A percentile compares a stretch with the other conserved stretches of the same genome.
These are phyloP conservation scores for Trichoderma sp. DNA, from an alignment of 2,329 filamentous ascomycete species.

Conservation along the genomic window DNA sequence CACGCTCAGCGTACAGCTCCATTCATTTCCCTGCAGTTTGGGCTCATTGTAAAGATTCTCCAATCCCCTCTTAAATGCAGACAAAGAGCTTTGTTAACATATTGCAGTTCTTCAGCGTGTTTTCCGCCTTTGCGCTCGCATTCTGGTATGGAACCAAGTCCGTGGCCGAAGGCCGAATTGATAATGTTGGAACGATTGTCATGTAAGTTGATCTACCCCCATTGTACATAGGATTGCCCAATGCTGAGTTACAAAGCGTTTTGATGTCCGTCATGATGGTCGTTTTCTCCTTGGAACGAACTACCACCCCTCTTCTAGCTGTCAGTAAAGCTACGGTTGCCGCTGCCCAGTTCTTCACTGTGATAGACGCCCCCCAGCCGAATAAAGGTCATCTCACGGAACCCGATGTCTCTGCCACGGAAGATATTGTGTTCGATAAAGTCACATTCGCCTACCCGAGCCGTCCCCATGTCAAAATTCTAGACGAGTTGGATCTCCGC, in stretches of 20 bases:
- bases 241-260: slow-evolving; percentile 34
- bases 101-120: slow-evolving; percentile 51
- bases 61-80: neutral
- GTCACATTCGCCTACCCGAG: slow-evolving; percentile 73
- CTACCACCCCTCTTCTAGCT: slow-evolving; percentile 58
- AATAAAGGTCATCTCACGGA: slow-evolving; percentile 35
- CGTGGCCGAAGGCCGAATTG: slow-evolving; percentile 44
- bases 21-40: slow-evolving; percentile 51
- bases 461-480: slow-evolving; percentile 60
- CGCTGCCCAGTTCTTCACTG: slow-evolving; percentile 55
- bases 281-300: slow-evolving; percentile 54
- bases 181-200: slow-evolving; percentile 52
- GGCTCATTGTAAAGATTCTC: slow-evolving; percentile 40
- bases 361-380: slow-evolving; percentile 48
- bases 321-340: slow-evolving; percentile 56
- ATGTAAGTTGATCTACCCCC: slow-evolving; percentile 40
- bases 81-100: slow-evolving; percentile 17
- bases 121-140: slow-evolving; percentile 51
- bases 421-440: slow-evolving; percentile 51
- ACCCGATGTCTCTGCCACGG: slow-evolving; percentile 37
- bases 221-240: neutral
- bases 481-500: slow-evolving; percentile 56
- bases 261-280: slow-evolving; percentile 59
- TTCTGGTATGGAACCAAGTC: slow-evolving; percentile 63
- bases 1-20: slow-evolving; percentile 50